A percentile compares a stretch with the other conserved stretches of the same genome.
Conservation (phyloP, 306 rosid species). For the Trichosanthes truncata region DNA sequence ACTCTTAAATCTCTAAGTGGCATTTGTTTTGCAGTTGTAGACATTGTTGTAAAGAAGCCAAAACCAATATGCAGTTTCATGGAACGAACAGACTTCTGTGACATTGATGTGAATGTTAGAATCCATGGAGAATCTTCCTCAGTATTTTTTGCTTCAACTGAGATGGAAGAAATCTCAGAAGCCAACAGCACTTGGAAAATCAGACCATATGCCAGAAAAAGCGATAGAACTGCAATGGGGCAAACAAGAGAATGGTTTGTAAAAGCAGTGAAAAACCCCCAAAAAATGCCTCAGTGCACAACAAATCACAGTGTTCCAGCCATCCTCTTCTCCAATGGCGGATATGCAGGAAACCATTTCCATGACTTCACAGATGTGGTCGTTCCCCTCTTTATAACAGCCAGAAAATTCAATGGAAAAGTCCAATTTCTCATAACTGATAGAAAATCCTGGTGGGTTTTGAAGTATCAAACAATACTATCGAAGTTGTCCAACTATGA, state of each 20-base stretch:
- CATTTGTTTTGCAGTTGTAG: slow-evolving; percentile 22
- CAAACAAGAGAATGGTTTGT: slow-evolving; percentile 52
- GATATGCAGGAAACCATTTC: slow-evolving; percentile 76
- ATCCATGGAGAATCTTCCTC: slow-evolving; percentile 46
- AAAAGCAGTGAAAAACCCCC: slow-evolving; percentile 13
- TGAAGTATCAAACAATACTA: slow-evolving; percentile 37
- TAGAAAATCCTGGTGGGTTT: slow-evolving; percentile 33
- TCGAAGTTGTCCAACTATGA: slow-evolving; percentile 47
- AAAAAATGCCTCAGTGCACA: slow-evolving; percentile 34
- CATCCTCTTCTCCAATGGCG: slow-evolving; percentile 57
- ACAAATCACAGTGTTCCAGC: slow-evolving; percentile 51
- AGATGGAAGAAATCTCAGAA: slow-evolving; percentile 13
- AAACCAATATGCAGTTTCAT: slow-evolving; percentile 32
- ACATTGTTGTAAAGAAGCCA: slow-evolving; percentile 19
- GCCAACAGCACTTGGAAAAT: slow-evolving; percentile 44
- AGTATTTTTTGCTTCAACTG: slow-evolving; percentile 30
- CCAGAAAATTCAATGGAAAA: slow-evolving; percentile 51
- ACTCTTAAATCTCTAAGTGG: background rate
- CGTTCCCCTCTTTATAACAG: slow-evolving; percentile 62
- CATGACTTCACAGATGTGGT: slow-evolving; percentile 74
- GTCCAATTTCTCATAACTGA: slow-evolving; percentile 57
- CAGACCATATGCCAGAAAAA: slow-evolving; percentile 69
- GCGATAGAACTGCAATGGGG: slow-evolving; percentile 40
- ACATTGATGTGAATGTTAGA: slow-evolving; percentile 33
- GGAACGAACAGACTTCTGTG: slow-evolving; percentile 57